Base-by-base conservation (phyloP, 2,329 filamentous ascomycete genomes). In the Trichoderma aggressivum region DNA sequence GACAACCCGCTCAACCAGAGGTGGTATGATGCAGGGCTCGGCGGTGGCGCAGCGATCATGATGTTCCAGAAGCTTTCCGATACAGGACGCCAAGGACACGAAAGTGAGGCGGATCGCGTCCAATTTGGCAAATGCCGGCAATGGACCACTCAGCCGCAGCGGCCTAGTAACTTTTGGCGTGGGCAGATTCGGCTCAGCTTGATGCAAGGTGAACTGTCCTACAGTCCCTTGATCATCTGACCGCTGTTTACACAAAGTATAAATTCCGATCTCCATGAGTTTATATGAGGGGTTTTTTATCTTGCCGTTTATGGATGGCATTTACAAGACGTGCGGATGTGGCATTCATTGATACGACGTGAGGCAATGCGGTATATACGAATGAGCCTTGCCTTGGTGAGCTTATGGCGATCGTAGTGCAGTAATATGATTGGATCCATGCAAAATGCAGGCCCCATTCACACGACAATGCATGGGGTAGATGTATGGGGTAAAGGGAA, bases 161-260 rank as follows among this genome's bases (percentile, higher is more conserved):
- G 28, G 12, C 32, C 63, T 66, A 66, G 24, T 18, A 16, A 26
- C 24, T 24, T 53, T 66, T 47, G 63, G 63, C 50, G 30, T 66
- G 50, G 63, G 63, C 63, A 53, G 63, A 66, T 18, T 66, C 32
- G 50, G 63, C 47, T 66, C 63, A 39, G 63, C 47, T 66, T 8
- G 21, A 43, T 62, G 58, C 58, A 43, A 61, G 62, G 62, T 36
- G 61, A 64, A 50, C 28, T 53, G 43, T 64, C 61, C 43, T 53
- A 53, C 62, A 18, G 21, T 18, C 28, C 28, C 28, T 16, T 65
- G 63, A 18, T 66, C 63, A 66, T n/a, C 26, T 66, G 63, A 66
- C 63, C 63, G 63, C 62, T 21, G 18, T 30, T 56, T 66, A 26
- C 8, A 63, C 6, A 28, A n/a, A 56, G 60, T n/a, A 62, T 62